Evolutionary conservation across 768 basidiomycete species (phyloP).

Genomic region (Xerocomus spinulosus): DNA sequence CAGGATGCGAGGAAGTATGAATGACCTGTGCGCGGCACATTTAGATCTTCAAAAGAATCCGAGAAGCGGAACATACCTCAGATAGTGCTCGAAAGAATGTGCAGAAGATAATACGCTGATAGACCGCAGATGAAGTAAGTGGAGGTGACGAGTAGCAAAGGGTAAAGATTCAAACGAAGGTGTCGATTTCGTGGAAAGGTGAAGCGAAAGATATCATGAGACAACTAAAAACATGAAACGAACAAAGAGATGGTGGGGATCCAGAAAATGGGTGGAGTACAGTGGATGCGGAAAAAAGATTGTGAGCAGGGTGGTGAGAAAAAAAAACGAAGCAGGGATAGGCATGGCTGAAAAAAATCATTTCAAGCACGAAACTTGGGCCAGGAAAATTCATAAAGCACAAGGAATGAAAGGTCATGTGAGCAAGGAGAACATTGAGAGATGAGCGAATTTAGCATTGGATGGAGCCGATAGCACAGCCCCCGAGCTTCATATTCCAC

Average conservation of each 20-base stretch:
- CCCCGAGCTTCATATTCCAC: conserved; percentile 1
- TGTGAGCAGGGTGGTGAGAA: background rate
- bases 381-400: background rate
- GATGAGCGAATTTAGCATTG: conserved; percentile 10
- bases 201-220: background rate
- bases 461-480: conserved; percentile 5
- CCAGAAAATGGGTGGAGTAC: background rate
- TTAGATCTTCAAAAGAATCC: background rate
- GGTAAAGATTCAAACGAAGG: background rate
- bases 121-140: background rate
- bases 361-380: conserved; percentile 1
- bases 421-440: background rate
- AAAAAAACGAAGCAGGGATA: background rate
- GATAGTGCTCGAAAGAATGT: conserved; percentile 12
- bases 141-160: background rate
- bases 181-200: background rate
- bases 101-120: background rate
- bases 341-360: background rate
- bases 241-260: conserved; percentile 7
- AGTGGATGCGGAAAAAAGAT: background rate
- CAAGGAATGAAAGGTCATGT: background rate
- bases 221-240: conserved; percentile 1
- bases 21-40: conserved; percentile 3
- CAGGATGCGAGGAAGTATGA: background rate
- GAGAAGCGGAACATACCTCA: conserved; percentile 11